Evolutionary conservation across 768 basidiomycete genomes (phyloP).

Genomic region (Lactarius indigo): DNA sequence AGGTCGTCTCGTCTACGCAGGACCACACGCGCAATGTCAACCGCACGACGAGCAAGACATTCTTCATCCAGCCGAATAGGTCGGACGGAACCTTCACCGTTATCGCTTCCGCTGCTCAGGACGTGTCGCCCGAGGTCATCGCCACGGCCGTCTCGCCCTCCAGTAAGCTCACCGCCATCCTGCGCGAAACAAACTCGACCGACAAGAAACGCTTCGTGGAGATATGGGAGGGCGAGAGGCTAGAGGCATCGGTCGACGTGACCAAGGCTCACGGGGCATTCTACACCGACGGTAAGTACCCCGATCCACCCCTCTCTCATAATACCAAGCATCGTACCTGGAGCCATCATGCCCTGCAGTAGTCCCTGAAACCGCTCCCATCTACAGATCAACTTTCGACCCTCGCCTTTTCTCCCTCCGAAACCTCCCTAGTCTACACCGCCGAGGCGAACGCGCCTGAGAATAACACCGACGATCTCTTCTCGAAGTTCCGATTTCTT

Average conservation of each 20-base stretch:
- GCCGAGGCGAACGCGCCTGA: conserved; percentile 24
- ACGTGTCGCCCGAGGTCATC: conserved; percentile 26
- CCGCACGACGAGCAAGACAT: conserved; percentile 20
- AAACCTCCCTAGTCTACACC: conserved; percentile 23
- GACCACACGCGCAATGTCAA: conserved; percentile 23
- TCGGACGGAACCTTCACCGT: conserved; percentile 16
- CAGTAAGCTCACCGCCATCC: conserved; percentile 26
- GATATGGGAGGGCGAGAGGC: conserved; percentile 29
- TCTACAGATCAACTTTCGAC: conserved; percentile 19
- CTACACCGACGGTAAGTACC: conserved; percentile 29
- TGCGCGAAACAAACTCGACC: conserved; percentile 24
- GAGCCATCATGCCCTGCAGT: not conserved
- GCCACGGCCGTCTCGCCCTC: conserved; percentile 27
- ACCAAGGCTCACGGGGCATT: conserved; percentile 29
- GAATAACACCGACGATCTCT: conserved; percentile 12
- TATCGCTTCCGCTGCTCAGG: conserved; percentile 21
- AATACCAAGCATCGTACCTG: not conserved
- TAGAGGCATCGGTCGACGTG: conserved; percentile 22
- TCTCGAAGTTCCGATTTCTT: conserved; percentile 20
- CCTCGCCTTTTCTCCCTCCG: conserved; percentile 23
- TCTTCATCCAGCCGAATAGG: conserved; percentile 15
- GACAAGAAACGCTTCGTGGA: conserved; percentile 31
- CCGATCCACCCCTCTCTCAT: not conserved
- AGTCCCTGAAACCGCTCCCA: not conserved
- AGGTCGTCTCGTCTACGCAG: conserved; percentile 17